Conservation (phyloP, 2,329 filamentous ascomycete genomes). For the Exophiala sp. region DNA sequence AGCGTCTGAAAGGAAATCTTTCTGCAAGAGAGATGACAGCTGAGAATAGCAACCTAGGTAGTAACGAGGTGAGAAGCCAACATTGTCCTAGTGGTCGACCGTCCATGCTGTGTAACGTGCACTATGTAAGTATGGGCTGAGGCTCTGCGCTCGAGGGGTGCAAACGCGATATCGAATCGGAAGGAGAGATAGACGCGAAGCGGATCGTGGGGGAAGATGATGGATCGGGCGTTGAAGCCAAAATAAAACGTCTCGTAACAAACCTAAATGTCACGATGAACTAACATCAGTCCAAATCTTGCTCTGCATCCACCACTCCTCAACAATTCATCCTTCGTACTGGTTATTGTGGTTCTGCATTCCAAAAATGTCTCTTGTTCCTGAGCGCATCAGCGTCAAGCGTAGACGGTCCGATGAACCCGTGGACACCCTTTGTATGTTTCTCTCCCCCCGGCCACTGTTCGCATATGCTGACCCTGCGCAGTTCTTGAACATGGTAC, state of each 20-base stretch:
- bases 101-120: too few species aligned
- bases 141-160: not conserved
- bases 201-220: not conserved
- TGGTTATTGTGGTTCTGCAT: not conserved
- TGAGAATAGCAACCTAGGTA: too few species aligned
- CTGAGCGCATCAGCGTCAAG: constrained; percentile 51
- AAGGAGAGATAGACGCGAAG: not conserved
- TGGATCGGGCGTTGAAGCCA: not conserved
- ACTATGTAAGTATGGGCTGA: not conserved
- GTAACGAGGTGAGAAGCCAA: too few species aligned
- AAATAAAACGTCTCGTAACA: not conserved
- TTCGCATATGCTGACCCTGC: constrained; percentile 2
- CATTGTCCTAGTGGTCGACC: too few species aligned
- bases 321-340: not conserved
- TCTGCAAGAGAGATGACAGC: too few species aligned
- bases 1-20: too few species aligned
- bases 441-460: not conserved
- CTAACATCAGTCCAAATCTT: not conserved
- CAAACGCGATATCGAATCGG: not conserved
- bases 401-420: constrained; percentile 52
- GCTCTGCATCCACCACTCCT: not conserved
- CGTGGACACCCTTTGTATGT: constrained; percentile 49
- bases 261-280: not conserved
- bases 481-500: constrained; percentile 42
- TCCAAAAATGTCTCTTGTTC: constrained; percentile 41